Evolutionary conservation across 768 basidiomycete species (phyloP), one percentile per base, ranked within the genome.

Genomic region (Naematelia aurantialba): DNA sequence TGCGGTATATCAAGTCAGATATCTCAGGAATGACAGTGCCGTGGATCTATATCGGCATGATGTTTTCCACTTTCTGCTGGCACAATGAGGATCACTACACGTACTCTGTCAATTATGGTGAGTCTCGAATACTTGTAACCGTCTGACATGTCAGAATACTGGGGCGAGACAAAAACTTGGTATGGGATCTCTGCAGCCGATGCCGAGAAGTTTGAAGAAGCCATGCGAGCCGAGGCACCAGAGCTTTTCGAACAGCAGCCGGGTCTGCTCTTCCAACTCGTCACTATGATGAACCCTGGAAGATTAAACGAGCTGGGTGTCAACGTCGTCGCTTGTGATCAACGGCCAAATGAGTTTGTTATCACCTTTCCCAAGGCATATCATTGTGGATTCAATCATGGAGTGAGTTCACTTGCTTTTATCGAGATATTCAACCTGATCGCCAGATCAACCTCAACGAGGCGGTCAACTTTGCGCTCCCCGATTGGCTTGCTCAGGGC

Each of bases 51-150:
- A 91, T 98, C 61, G 96, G 96, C 48, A 98, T 98, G 94, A 82
- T 91, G 17, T 99, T 99, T 76, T 94, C 93, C 13, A 94, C 96
- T 2, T 99, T 99, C 78, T 98, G 94, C 75, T 99, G 96, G 96
- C 96, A 99, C 79, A 99, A 99, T 72, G 93, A 96, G 87, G 94
- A 98, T 79, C 94, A 98, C 79, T 94, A 96, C 77, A 97, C 94
- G 11, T 96, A 92, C 76, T 92, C 89, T 76, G 85, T 97, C 73
- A 91, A 93, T 76, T 93, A 85, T 79, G 89, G 90, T 91, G 78
- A 74, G 60, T 56, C 5, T 12, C 29, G 4, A 5, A 45, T 22
- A 22, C 24, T 42, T 47, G 10, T 47, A 11, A 47, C 5, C 8
- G 25, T 19, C 4, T 24, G 11, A 11, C 30, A 14, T 4, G 34